Evolutionary conservation across 1,284 basidiomycete genomes (phyloP), one percentile per base, ranked within the genome.

Genomic region (Gomphus bonarii): DNA sequence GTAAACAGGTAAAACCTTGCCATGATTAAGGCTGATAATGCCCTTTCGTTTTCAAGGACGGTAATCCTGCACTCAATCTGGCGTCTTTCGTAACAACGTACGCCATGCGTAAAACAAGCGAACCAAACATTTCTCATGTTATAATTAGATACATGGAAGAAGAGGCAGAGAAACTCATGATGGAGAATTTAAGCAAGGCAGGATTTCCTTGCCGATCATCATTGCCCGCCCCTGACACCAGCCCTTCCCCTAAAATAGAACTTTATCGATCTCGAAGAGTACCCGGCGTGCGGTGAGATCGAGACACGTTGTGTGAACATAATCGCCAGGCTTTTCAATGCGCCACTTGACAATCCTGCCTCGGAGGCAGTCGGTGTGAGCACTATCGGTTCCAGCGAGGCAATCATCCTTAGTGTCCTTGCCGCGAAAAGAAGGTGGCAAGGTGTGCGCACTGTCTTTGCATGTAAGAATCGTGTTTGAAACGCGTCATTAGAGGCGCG

Each of bases 191-290:
- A 16, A 57, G 22, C 36, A 57, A 57, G 33, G 54, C 44, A 36
- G 14, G 43, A 54, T 8, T 46, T 30, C 42, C 33, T 18, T 35
- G 16, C 33, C 40, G 4, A 8, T 25, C 10, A 48, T 7, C 43
- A 7, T 20, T 5, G 18, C 8, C 43, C 16, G 38, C 7, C 2
- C 2, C 38, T 52, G n/a, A 25, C 16, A 33, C 30, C 40, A 65
- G 55, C 55, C 56, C 63, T 61, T 35, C 48, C 48, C 11, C 44
- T 33, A 16, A 30, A 22, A 30, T 16, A 57, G 61, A 69, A 70
- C 62, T 67, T 66, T 50, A 69, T 69, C 44, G 68, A 68, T 63
- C 54, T 56, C 50, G 59, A 63, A 18, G 62, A 70, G 51, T 70
- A 70, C 58, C 66, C 67, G 1, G 62, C 66, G 1, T 69, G 57